Percentiles rank a stretch among this genome's conserved stretches.
phyloP scores from a whole-genome alignment of 163 green algal genomes.

The Prototheca wickerhamii region DNA sequence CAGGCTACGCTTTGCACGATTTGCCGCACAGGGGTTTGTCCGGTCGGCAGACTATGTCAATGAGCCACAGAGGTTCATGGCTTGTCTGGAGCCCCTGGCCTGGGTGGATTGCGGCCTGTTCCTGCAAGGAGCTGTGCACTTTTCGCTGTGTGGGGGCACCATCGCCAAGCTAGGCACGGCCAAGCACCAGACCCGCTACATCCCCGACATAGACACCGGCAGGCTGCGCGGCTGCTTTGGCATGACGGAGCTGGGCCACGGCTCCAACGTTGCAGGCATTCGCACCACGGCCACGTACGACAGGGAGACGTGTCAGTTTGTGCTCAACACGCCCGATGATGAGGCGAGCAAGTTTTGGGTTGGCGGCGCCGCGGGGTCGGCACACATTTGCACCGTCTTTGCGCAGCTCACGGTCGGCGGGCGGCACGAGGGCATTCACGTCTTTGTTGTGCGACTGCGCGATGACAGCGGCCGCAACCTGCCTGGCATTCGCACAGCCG shows the following conservation, averaged over 20 bases:
- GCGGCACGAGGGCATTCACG: conserved; percentile 72
- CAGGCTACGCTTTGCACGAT: conserved; percentile 57
- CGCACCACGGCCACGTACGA: conserved; percentile 57
- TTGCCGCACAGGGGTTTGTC: conserved; percentile 61
- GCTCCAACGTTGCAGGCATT: conserved; percentile 83
- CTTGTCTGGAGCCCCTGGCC: conserved; percentile 53
- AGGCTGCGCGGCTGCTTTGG: conserved; percentile 72
- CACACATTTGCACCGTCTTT: conserved; percentile 70
- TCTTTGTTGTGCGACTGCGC: conserved; percentile 82
- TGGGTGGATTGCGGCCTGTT: conserved; percentile 70
- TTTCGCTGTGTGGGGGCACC: conserved; percentile 81
- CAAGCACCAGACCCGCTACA: conserved; percentile 55
- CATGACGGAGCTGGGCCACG: conserved; percentile 82
- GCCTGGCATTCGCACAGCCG: conserved; percentile 68
- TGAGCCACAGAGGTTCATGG: conserved; percentile 52
- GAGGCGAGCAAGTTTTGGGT: conserved; percentile 73
- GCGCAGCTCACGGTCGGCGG: conserved; percentile 66
- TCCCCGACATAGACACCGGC: conserved; percentile 59
- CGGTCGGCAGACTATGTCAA: conserved; percentile 61
- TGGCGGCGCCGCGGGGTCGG: conserved; percentile 45
- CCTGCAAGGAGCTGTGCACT: conserved; percentile 76
- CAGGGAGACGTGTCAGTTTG: conserved; percentile 42
- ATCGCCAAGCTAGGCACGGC: conserved; percentile 73
- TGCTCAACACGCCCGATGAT: conserved; percentile 74
- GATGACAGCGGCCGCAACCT: conserved; percentile 58